Evolutionary conservation across 106 monocot species (phyloP), one percentile per base, ranked within the genome.

Genomic region (Xerophyta viscosa): DNA sequence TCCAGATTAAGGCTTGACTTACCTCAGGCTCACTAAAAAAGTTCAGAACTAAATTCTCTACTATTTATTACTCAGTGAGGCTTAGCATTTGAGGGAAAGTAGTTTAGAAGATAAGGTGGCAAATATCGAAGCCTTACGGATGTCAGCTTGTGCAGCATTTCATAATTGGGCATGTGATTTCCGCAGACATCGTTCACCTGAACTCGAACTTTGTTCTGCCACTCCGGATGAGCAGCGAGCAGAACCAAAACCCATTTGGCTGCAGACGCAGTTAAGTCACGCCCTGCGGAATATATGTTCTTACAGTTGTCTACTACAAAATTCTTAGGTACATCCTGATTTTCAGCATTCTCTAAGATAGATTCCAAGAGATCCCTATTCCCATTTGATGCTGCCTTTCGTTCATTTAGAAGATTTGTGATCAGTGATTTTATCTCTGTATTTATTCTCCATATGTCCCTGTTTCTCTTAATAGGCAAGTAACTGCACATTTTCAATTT

Each of bases 271-370:
- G 92, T 87, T 9, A 86, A 87, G 65, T 92, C 92, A 21, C 87
- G 86, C 6, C 92, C 92, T 24, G 33, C 92, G 24, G 87, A 92
- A 52, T 79, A 83, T 64, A 92, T 87, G 20, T 82, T 87, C 77
- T 92, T 92, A 76, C 81, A 86, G 70, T 91, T 86, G 41, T 82
- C 91, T 2, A 33, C 61, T n/a, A 78, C 73, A 6, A 91, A 57
- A 66, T 68, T 69, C 66, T 65, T 65, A n/a, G 33, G 7, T 33
- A 5, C 7, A 33, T 33, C 33, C 73, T 68, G 31, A 0, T 4
- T 6, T 29, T 0, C 2, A 0, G 37, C 71, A 8, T 39, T 24
- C 12, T 46, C 68, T 77, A 9, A 91, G 69, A 26, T 82, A 41
- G n/a, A 81, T 50, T 0, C 78, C 66, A 6, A 91, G 70, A 26